Evolutionary conservation across 176 grass and related monocot species (phyloP), one percentile per base, ranked within the genome.

Genomic region (Avena sativa): DNA sequence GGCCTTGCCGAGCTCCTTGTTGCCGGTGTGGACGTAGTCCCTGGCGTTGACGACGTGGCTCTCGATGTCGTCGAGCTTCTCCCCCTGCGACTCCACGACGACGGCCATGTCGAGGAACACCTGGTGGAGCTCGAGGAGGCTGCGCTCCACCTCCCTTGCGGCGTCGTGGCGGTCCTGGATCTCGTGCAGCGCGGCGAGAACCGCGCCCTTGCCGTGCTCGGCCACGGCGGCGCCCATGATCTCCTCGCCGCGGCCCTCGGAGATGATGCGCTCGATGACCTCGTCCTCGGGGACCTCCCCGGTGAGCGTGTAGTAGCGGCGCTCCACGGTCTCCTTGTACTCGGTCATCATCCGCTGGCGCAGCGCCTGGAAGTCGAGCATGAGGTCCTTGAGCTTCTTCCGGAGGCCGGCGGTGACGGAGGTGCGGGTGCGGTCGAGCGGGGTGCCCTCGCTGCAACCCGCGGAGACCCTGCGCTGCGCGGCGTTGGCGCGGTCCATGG

Each of bases 321-420:
- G 92, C 90, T 94, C 97, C 34, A 96, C 90, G 8, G 90, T 91
- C 76, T 99, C 97, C 82, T 94, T 94, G 90, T 99, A 93, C 90
- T 99, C 92, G 68, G 94, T 50, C 94, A 99, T 94, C 75, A 91
- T 94, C 79, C 86, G 89, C 90, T 99, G 94, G 61, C 97, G 87
- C 36, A 99, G 89, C 84, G 87, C 87, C 92, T 99, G 97, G 90
- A 99, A 96, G 69, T 99, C 94, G 90, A 96, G 91, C 97, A 99
- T 99, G 79, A 99, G 78, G 63, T 94, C 97, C 64, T 91, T 92
- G 85, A 99, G 87, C 88, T 91, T 94, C 93, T 91, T 94, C 71
- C 97, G 87, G 43, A 99, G 94, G 0, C 92, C 97, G 48, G 93
- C 87, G 69, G 97, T 91, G 76, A 99, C 92, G 68, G 90, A 74